Evolutionary conservation across 495 filamentous ascomycete genomes (phyloP), one percentile per base, ranked within the genome.

Genomic region (Podospora comata): DNA sequence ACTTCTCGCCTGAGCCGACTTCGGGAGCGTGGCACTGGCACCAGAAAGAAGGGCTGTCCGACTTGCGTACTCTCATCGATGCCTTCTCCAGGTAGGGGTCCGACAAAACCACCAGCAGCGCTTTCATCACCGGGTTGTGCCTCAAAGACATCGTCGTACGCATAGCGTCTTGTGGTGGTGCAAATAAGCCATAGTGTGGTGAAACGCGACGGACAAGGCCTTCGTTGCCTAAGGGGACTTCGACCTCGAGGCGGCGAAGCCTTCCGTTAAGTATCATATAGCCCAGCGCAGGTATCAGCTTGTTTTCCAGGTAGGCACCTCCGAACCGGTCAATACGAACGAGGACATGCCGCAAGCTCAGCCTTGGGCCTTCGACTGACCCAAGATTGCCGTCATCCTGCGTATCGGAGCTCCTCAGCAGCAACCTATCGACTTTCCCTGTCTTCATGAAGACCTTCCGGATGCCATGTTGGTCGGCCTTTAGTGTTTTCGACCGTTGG

Each of bases 211-310:
- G 4, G 30, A 32, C 30, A 32, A 32, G 30, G 30, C 30, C 7
- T 32, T 4, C 30, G 30, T 32, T 32, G 30, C 30, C 30, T 3
- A 32, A 7, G 3, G 30, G 30, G 7, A 32, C 30, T 32, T 73
- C 72, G n/a, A 78, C 60, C 28, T 68, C 66, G 26, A 79, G 58
- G 4, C 66, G 68, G 18, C 71, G 67, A 68, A 80, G 61, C 39
- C 64, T 68, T 9, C 77, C 76, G 44, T 54, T 64, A 15, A 79
- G 69, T 34, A 79, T 68, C 75, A 76, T 77, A 44, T 78, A 74
- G 23, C 9, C 20, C 23, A 71, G 39, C 28, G 53, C 60, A 0
- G 70, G 70, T 4, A 48, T 62, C 0, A 68, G 0, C 23, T 54
- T 19, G 7, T 61, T 39, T 1, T 74, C 69, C 20, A 75, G 59